phyloP scores from a whole-genome alignment of 106 monocot species.

The Vanilla planifolia region DNA sequence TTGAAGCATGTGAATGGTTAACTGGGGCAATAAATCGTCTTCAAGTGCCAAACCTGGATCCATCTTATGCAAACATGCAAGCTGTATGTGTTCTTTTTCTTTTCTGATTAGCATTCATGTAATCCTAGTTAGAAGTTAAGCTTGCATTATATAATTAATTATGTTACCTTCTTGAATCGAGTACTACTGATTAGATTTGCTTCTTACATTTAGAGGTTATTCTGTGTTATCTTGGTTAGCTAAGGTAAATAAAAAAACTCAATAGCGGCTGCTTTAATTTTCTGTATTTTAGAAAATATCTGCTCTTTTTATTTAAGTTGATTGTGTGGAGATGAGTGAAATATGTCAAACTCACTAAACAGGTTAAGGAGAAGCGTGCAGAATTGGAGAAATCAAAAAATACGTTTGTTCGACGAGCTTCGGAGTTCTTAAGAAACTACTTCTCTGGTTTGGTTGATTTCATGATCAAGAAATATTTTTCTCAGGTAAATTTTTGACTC shows the following conservation, averaged over 20 bases:
- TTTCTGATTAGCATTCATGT: neutral
- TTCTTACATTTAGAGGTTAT: neutral
- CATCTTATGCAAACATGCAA: slow-evolving; percentile 71
- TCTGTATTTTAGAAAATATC: neutral
- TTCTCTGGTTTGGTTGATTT: slow-evolving; percentile 83
- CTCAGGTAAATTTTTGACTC: slow-evolving; percentile 46
- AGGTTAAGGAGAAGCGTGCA: slow-evolving; percentile 86
- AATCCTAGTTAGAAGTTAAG: neutral
- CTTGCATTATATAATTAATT: neutral
- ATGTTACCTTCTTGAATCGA: neutral
- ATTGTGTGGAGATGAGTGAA: neutral
- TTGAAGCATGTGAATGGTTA: slow-evolving; percentile 99
- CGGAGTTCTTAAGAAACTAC: slow-evolving; percentile 81
- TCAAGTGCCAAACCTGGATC: slow-evolving; percentile 66
- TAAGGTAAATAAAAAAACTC: neutral
- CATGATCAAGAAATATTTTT: slow-evolving; percentile 89
- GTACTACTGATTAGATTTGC: neutral
- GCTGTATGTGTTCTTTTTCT: slow-evolving; percentile 45
- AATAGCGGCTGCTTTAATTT: neutral
- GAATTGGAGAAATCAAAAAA: slow-evolving; percentile 68
- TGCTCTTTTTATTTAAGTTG: neutral
- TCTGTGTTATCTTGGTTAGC: neutral
- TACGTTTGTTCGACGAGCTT: slow-evolving; percentile 81
- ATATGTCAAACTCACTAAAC: neutral
- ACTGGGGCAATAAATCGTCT: slow-evolving; percentile 57